Conservation (phyloP, 2,329 filamentous ascomycete species). For the Hymenoscyphus fructigenus region DNA sequence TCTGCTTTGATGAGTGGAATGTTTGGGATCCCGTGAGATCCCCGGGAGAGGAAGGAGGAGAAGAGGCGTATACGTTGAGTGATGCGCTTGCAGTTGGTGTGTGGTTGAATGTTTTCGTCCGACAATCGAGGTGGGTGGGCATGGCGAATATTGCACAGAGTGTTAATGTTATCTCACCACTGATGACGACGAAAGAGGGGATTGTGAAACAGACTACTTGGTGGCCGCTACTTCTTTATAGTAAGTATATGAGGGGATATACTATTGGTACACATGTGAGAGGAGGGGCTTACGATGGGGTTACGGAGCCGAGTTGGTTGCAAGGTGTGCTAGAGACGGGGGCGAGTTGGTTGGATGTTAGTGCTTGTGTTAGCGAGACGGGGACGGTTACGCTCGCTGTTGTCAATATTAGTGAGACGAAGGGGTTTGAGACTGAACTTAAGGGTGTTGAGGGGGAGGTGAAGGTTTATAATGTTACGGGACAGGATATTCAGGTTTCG, state of each 20-base stretch:
- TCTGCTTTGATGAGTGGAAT: slow-evolving; percentile 72
- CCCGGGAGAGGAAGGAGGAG: slow-evolving; percentile 60
- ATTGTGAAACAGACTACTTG: slow-evolving; percentile 64
- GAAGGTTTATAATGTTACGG: slow-evolving; percentile 62
- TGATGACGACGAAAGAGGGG: slow-evolving; percentile 60
- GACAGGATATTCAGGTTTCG: slow-evolving; percentile 52
- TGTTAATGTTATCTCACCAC: slow-evolving; percentile 66
- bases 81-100: slow-evolving; percentile 62
- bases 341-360: slow-evolving; percentile 69
- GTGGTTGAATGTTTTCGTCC: slow-evolving; percentile 64
- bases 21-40: slow-evolving; percentile 65
- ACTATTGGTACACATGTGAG: slow-evolving; percentile 66
- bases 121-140: slow-evolving; percentile 60
- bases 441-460: slow-evolving; percentile 56
- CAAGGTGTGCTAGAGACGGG: slow-evolving; percentile 59
- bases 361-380: slow-evolving; percentile 55
- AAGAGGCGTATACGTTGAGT: slow-evolving; percentile 62
- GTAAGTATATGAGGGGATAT: slow-evolving; percentile 70
- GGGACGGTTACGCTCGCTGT: slow-evolving; percentile 67
- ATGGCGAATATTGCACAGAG: slow-evolving; percentile 68
- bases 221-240: slow-evolving; percentile 62
- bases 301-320: slow-evolving; percentile 66
- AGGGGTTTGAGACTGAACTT: slow-evolving; percentile 59
- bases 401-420: slow-evolving; percentile 67
- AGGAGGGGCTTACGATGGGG: slow-evolving; percentile 62